Conservation (phyloP, 75 land plant genomes). For the Pseudotsuga menziesii region DNA sequence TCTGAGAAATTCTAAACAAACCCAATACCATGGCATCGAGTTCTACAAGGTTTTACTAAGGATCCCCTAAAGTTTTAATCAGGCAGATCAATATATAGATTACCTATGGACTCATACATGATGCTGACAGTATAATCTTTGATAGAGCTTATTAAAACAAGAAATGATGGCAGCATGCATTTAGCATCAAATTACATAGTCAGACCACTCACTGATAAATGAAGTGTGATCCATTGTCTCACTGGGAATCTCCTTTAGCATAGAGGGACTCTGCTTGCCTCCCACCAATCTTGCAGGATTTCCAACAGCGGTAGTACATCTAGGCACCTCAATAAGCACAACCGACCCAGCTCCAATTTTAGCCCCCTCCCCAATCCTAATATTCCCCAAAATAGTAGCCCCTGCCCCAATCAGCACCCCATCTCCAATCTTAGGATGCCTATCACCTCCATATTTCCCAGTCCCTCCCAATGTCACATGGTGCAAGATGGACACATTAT, state of each 20-base stretch:
- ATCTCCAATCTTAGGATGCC: conserved; percentile 81
- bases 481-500: conserved; percentile 74
- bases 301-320: conserved; percentile 72
- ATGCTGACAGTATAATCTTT: too few relatives aligned
- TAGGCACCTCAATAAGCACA: conserved; percentile 67
- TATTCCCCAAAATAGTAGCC: conserved; percentile 61
- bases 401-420: conserved; percentile 81
- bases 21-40: not conserved
- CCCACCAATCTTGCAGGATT: conserved; percentile 68
- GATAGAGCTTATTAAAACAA: too few relatives aligned
- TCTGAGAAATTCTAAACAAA: not conserved
- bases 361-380: conserved; percentile 68
- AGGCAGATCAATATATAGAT: too few relatives aligned
- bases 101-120: too few relatives aligned
- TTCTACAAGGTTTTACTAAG: not conserved
- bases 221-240: conserved; percentile 76
- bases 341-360: conserved; percentile 82
- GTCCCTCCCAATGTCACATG: conserved; percentile 80
- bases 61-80: not conserved
- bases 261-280: conserved; percentile 31
- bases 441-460: conserved; percentile 48
- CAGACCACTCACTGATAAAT: conserved; percentile 56
- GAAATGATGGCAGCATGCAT: not conserved
- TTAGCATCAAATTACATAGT: conserved; percentile 39
- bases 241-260: conserved; percentile 42